Evolutionary conservation across 129 eudicot species (phyloP).

Genomic region (Ambrosia artemisiifolia): DNA sequence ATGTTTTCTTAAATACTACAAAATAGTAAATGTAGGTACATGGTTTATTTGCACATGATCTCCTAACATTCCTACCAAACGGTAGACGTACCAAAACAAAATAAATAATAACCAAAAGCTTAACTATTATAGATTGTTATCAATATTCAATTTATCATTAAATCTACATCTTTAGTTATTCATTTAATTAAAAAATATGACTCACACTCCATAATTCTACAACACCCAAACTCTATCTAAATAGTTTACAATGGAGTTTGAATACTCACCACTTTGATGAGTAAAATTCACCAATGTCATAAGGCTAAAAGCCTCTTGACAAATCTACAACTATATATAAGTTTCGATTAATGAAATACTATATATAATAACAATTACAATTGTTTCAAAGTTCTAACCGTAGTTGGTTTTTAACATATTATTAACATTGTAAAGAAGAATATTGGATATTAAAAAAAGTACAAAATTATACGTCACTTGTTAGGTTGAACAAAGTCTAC

Average conservation of each 20-base stretch:
- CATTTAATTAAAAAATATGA: too few species aligned
- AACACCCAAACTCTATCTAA: too few species aligned
- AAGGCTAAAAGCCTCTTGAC: too few species aligned
- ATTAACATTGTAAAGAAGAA: neutral
- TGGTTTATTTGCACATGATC: constrained; percentile 12
- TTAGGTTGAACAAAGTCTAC: too few species aligned
- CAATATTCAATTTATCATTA: neutral
- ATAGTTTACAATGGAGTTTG: too few species aligned
- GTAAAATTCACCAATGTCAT: too few species aligned
- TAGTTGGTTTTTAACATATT: neutral
- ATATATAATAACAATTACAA: neutral
- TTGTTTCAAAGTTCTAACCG: neutral
- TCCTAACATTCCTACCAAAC: constrained; percentile 25
- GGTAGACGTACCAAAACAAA: constrained; percentile 35
- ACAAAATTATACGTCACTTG: too few species aligned
- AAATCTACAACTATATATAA: neutral
- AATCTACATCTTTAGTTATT: too few species aligned
- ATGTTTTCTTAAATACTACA: neutral
- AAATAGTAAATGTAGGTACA: neutral
- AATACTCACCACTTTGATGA: too few species aligned
- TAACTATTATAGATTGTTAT: constrained; percentile 8
- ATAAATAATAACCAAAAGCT: constrained; percentile 15
- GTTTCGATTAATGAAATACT: neutral
- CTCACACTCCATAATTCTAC: too few species aligned
- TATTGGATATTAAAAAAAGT: neutral